phyloP scores from a whole-genome alignment of 2,329 filamentous ascomycete genomes.

The Xylariales sp. region DNA sequence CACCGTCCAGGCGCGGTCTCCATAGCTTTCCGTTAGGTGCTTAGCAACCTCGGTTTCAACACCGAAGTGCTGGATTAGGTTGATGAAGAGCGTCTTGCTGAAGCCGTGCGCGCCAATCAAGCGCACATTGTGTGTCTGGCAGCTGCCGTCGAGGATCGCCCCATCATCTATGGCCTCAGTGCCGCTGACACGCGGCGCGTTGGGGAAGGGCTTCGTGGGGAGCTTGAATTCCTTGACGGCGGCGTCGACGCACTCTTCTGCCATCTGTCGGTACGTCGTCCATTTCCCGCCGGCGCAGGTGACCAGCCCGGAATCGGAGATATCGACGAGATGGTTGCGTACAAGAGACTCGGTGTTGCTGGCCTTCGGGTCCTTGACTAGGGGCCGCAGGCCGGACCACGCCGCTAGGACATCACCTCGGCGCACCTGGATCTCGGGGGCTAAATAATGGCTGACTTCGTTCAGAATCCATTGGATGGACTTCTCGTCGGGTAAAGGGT shows the following conservation, averaged over 20 bases:
- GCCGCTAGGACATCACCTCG: conserved; percentile 89
- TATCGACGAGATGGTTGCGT: conserved; percentile 84
- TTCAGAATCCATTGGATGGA: conserved; percentile 90
- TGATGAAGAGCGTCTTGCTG: conserved; percentile 91
- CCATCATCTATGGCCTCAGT: conserved; percentile 77
- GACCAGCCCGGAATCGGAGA: conserved; percentile 81
- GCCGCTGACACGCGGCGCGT: conserved; percentile 75
- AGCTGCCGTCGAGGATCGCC: conserved; percentile 72
- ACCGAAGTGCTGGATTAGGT: conserved; percentile 92
- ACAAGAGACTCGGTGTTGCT: conserved; percentile 88
- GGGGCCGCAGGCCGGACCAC: conserved; percentile 87
- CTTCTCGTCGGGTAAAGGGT: conserved; percentile 82
- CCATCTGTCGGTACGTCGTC: conserved; percentile 95
- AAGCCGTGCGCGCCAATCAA: conserved; percentile 87
- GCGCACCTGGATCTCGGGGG: conserved; percentile 85
- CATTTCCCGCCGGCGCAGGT: conserved; percentile 92
- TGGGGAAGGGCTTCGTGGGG: conserved; percentile 64
- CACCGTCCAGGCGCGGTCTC: conserved; percentile 92
- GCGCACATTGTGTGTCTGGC: conserved; percentile 85
- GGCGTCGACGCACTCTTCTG: conserved; percentile 87
- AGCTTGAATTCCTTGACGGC: conserved; percentile 77
- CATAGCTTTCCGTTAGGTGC: conserved; percentile 88
- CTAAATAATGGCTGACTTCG: conserved; percentile 84
- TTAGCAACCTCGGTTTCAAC: conserved; percentile 92
- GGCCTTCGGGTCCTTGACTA: conserved; percentile 87